Evolutionary conservation across 73 alveolate genomes (phyloP).

Genomic region (Uronychia setigera): DNA sequence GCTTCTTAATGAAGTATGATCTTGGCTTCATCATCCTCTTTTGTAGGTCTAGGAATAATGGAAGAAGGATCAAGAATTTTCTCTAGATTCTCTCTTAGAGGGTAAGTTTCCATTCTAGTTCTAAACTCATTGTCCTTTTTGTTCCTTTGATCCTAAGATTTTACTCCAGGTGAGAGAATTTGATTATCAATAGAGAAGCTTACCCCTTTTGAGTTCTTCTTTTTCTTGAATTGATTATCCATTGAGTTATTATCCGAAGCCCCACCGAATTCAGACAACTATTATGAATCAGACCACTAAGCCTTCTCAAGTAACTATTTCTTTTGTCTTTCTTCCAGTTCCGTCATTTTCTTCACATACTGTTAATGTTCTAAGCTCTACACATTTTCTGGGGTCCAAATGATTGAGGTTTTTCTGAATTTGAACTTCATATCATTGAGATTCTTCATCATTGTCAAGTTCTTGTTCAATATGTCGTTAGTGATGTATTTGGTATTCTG

Average conservation of each 20-base stretch:
- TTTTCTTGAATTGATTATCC: too few species aligned
- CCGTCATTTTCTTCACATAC: background rate
- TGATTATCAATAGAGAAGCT: too few species aligned
- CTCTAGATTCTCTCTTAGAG: background rate
- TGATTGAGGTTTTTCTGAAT: background rate
- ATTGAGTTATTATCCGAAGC: too few species aligned
- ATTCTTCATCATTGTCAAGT: background rate
- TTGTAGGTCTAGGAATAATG: too few species aligned
- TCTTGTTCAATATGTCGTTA: background rate
- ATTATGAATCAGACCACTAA: background rate
- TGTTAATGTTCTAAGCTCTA: background rate
- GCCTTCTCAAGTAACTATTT: background rate
- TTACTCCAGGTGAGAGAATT: too few species aligned
- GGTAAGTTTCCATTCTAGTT: too few species aligned
- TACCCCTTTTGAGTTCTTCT: too few species aligned
- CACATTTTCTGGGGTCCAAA: background rate
- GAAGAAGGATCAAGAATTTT: background rate
- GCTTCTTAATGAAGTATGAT: background rate
- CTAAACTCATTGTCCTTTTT: too few species aligned
- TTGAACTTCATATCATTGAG: background rate
- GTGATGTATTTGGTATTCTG: background rate
- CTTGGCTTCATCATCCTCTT: background rate
- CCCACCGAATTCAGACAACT: too few species aligned
- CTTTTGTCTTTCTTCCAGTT: background rate
- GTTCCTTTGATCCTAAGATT: too few species aligned